Conservation (phyloP, 805 yeast genomes). For the Ogataea minuta region DNA sequence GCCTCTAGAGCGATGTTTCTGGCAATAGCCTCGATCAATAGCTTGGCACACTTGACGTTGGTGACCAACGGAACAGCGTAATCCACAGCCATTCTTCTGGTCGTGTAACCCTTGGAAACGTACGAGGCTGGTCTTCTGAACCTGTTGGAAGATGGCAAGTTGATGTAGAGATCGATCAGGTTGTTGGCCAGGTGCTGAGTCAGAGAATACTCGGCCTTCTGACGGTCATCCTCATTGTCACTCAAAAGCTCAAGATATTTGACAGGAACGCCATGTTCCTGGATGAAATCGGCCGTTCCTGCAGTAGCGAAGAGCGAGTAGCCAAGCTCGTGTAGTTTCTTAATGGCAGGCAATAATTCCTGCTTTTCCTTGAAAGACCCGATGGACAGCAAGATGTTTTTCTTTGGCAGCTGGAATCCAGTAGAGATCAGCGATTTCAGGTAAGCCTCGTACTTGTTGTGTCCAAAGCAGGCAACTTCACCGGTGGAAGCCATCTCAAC, state of each 20-base stretch:
- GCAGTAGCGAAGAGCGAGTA: constrained; percentile 94
- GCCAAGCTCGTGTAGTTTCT: constrained; percentile 77
- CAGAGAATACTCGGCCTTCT: constrained; percentile 90
- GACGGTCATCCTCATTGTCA: constrained; percentile 67
- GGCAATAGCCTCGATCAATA: constrained; percentile 90
- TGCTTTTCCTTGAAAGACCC: constrained; percentile 97
- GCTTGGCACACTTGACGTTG: constrained; percentile 95
- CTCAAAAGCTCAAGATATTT: constrained; percentile 87
- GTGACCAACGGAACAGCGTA: constrained; percentile 97
- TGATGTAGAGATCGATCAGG: constrained; percentile 92
- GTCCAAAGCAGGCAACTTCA: constrained; percentile 97
- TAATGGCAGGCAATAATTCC: constrained; percentile 86
- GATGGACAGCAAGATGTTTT: constrained; percentile 87
- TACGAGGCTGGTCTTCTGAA: constrained; percentile 99
- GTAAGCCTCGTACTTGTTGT: constrained; percentile 95
- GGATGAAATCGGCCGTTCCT: constrained; percentile 97
- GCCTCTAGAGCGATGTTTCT: constrained; percentile 68
- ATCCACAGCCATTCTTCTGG: constrained; percentile 99
- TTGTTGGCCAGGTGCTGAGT: constrained; percentile 96
- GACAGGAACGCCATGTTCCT: constrained; percentile 92
- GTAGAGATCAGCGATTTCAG: constrained; percentile 91
- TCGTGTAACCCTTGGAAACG: constrained; percentile 94
- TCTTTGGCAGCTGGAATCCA: constrained; percentile 93
- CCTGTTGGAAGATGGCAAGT: constrained; percentile 94
- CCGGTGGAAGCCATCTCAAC: constrained; percentile 99